Base-by-base conservation (phyloP, 73 alveolate genomes). In the Paramecium pentaurelia region DNA sequence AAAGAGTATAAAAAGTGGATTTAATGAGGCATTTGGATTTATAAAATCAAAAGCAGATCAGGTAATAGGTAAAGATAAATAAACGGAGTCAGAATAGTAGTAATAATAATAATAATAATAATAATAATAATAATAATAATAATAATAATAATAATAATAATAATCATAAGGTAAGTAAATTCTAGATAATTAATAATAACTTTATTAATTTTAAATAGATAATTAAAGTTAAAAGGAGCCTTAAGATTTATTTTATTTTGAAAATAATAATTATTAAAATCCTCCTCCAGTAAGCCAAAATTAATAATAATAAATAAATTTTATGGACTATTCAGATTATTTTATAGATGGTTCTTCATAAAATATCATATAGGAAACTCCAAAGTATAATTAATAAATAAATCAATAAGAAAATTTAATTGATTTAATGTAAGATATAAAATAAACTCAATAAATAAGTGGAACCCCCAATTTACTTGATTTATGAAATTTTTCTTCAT, bases 11-110 rank as follows among this genome's bases (percentile, higher is more conserved):
- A 73, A 73, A 38, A 73, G 47, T 30, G 87, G 87, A 12, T 73
- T 73, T 8, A 44, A 73, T 73, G 87, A 73, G 7, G 84, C 87
- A 36, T 73, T 34, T 73, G 64, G 87, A n/a, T 40, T 37, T 73
- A 37, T 73, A 28, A 64, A 64, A 64, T 32, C 20, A 34, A 64
- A 64, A 64, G 28, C 84, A 0, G 84, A 64, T 12, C 12, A 64
- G 28, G 84, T 64, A 14, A 64, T 73, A 34, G 60, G 47, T 11
- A 73, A 73, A 34, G 58, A 73, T 1, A 73, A 68, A 37, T 44
- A 73, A 37, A 7, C 34, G 2, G 37, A 54, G 32, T 3, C 84
- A 25, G 84, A 68, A 3, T 32, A 68, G 3, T 68, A 68, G 16
- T 11, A 14, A 32, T 14, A 68, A 22, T 27, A 68, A 25, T 32